phyloP scores from a whole-genome alignment of 2,329 filamentous ascomycete genomes.

The Aspergillus tanneri region DNA sequence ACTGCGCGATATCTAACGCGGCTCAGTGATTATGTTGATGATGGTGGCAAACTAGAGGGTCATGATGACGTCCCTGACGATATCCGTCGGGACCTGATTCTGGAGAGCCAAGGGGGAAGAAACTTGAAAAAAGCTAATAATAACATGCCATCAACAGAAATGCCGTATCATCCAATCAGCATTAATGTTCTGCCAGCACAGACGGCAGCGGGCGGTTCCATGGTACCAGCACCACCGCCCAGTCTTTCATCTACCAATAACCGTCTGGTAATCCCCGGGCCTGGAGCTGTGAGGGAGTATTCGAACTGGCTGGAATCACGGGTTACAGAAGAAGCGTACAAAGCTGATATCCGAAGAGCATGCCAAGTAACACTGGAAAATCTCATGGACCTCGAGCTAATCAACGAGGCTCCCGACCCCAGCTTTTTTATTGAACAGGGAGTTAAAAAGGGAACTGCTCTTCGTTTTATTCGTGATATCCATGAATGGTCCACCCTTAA shows the following conservation, averaged over 20 bases:
- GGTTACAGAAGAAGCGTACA: slow-evolving; percentile 15
- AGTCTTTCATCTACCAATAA: slow-evolving; percentile 7
- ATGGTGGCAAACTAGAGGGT: slow-evolving; percentile 6
- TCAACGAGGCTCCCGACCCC: slow-evolving; percentile 15
- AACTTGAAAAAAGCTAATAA: not conserved
- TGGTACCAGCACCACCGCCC: slow-evolving; percentile 9
- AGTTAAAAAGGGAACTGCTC: slow-evolving; percentile 16
- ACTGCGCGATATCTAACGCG: not conserved
- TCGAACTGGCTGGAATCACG: slow-evolving; percentile 19
- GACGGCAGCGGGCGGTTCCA: slow-evolving; percentile 3
- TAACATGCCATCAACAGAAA: slow-evolving; percentile 5
- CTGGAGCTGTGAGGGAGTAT: slow-evolving; percentile 17
- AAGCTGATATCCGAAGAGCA: slow-evolving; percentile 16
- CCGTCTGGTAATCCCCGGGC: slow-evolving; percentile 13
- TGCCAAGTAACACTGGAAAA: slow-evolving; percentile 18
- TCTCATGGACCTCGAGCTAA: slow-evolving; percentile 18
- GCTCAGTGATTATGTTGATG: slow-evolving; percentile 16
- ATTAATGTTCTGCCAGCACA: slow-evolving; percentile 13
- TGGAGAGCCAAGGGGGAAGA: not conserved
- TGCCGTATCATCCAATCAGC: slow-evolving; percentile 13
- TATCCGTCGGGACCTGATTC: slow-evolving; percentile 5
- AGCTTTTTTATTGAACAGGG: slow-evolving; percentile 16
- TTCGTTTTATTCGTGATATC: slow-evolving; percentile 18
- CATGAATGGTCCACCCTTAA: slow-evolving; percentile 9
- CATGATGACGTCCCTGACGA: slow-evolving; percentile 8